Base-by-base conservation (phyloP, 441 rosid species). In the Corymbia calophylla region DNA sequence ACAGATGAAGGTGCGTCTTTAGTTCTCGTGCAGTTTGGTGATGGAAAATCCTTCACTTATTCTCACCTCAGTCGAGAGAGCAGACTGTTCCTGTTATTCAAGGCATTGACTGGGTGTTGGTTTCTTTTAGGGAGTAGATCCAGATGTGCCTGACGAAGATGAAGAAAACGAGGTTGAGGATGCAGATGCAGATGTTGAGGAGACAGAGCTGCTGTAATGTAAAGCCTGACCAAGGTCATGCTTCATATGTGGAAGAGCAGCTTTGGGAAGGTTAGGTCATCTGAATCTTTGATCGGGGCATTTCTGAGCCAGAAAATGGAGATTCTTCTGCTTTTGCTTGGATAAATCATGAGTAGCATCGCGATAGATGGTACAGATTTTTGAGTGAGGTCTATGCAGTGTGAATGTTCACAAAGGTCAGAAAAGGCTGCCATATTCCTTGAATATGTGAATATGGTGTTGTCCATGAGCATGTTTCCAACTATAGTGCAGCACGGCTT, bases 91-190 rank as follows among this genome's bases (percentile, higher is more conserved):
- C 39, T 77, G 68, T 86, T 66, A 53, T 32, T 44, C 35, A n/a
- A 3, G 48, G 68, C 88, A 53, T 60, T 86, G 87, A 51, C 44
- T n/a, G 18, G 11, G 27, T 60, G 64, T 55, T 60, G 48, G 60
- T 86, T 87, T 27, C 49, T 87, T 93, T 92, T 90, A 98, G 99
- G 99, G 99, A 87, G 97, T 98, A 93, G 99, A 98, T 93, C 99
- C 99, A 14, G 99, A 98, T 94, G 99, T 98, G 25, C 96, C 96
- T 16, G 99, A 97, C 88, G 99, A 98, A 86, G 98, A 98, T 86
- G 99, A 98, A 86, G 99, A 97, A 89, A 97, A 98, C 70, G 99
- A 98, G 89, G 97, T 93, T 62, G 99, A 98, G 88, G 99, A 98
- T 95, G 98, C 93, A 58, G 99, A 98, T 92, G 99, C 95, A 91